A percentile compares a stretch with the other conserved stretches of the same genome.
phyloP scores from a whole-genome alignment of 2,329 filamentous ascomycete genomes.

The Bipolaris bicolor region DNA sequence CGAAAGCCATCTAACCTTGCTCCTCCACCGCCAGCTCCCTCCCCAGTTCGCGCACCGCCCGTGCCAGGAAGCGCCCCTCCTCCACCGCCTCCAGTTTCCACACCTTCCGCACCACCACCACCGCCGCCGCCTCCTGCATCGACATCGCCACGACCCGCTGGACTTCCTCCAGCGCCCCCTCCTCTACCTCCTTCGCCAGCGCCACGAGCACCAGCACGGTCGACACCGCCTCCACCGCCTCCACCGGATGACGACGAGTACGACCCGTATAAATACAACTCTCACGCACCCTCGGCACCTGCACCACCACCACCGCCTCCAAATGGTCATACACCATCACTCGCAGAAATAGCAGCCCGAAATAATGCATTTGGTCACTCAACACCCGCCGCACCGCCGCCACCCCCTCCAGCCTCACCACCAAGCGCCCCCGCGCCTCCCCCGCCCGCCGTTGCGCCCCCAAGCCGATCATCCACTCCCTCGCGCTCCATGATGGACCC shows the following conservation, averaged over 20 bases:
- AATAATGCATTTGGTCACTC: conserved; percentile 62
- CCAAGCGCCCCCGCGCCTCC: conserved; percentile 52
- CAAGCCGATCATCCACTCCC: conserved; percentile 45
- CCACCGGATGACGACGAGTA: conserved; percentile 37
- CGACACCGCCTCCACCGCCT: conserved; percentile 33
- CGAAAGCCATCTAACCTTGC: conserved; percentile 63
- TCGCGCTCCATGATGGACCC: conserved; percentile 72
- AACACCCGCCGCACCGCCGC: conserved; percentile 51
- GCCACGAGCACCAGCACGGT: conserved; percentile 30
- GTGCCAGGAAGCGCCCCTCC: conserved; percentile 50
- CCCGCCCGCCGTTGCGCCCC: conserved; percentile 39
- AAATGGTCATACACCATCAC: conserved; percentile 53
- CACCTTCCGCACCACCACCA: conserved; percentile 52
- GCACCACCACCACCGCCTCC: conserved; percentile 58
- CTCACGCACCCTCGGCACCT: conserved; percentile 34
- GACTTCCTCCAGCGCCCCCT: conserved; percentile 28
- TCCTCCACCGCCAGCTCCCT: conserved; percentile 48
- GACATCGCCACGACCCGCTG: conserved; percentile 29
- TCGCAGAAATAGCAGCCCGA: conserved; percentile 65
- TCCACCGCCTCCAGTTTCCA: conserved; percentile 50
- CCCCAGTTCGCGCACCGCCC: conserved; percentile 51
- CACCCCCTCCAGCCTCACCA: conserved; percentile 56
- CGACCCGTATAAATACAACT: conserved; percentile 53
- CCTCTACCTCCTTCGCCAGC: conserved; percentile 24
- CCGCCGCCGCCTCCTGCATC: conserved; percentile 48